Evolutionary conservation across 2,329 filamentous ascomycete genomes (phyloP).

Genomic region (Xenosphaeropsis pyriputrescens): DNA sequence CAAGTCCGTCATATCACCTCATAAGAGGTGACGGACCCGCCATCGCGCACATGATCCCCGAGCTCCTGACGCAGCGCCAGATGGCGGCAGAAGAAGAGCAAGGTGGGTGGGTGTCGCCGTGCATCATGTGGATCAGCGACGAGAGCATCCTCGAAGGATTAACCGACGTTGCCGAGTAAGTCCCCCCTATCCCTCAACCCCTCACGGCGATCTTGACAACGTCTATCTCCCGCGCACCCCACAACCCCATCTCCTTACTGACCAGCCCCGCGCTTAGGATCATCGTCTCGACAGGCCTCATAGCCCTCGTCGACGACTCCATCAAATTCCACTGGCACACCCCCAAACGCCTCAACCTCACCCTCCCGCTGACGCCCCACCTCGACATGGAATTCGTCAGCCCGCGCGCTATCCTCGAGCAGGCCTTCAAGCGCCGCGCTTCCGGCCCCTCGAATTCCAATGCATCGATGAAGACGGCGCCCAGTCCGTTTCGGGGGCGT

Average conservation of each 20-base stretch:
- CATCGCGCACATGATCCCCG: conserved; percentile 75
- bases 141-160: conserved; percentile 46
- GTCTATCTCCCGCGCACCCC: conserved; percentile 3
- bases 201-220: background rate
- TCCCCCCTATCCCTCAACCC: conserved; percentile 16
- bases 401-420: conserved; percentile 46
- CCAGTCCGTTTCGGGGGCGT: no score
- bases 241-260: no score
- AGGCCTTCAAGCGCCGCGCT: conserved; percentile 40
- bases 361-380: conserved; percentile 31
- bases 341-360: conserved; percentile 30
- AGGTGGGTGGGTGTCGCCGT: conserved; percentile 83
- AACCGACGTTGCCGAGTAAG: conserved; percentile 81
- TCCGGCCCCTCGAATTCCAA: conserved; percentile 3
- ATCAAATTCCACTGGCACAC: conserved; percentile 2
- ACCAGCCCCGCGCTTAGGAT: no score
- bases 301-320: conserved; percentile 79
- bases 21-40: conserved; percentile 50
- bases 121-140: conserved; percentile 82
- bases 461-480: no score
- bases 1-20: conserved; percentile 65
- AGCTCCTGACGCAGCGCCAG: conserved; percentile 58
- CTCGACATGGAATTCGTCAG: conserved; percentile 44
- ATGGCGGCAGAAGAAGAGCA: conserved; percentile 56
- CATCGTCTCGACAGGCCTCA: conserved; percentile 77